Evolutionary conservation across 495 filamentous ascomycete genomes (phyloP).

Genomic region (Talaromyces wortmannii): DNA sequence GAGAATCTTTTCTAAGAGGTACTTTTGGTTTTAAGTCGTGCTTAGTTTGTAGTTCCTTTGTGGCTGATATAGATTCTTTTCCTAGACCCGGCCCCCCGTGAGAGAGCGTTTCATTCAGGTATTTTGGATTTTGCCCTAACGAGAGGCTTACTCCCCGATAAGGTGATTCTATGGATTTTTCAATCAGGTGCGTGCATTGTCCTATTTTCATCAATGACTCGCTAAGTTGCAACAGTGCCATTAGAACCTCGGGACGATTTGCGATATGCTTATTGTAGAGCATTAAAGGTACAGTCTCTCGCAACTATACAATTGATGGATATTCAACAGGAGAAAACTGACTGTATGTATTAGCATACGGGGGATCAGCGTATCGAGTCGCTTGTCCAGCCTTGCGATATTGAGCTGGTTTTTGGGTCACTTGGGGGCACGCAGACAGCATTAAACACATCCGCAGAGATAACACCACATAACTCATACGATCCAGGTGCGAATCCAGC

Average conservation of each 20-base stretch:
- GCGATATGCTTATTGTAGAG: constrained; percentile 55
- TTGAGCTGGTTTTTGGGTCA: constrained; percentile 24
- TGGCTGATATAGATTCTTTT: constrained; percentile 1
- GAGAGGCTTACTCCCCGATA: constrained; percentile 54
- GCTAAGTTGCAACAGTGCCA: constrained; percentile 32
- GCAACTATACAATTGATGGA: not conserved
- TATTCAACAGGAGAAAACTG: not conserved
- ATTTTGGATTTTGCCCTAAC: constrained; percentile 53
- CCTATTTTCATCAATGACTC: constrained; percentile 4
- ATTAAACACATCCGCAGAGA: constrained; percentile 16
- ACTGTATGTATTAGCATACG: constrained; percentile 10
- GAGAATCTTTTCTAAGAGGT: constrained; percentile 31
- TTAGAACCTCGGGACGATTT: constrained; percentile 54
- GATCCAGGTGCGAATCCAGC: constrained; percentile 10
- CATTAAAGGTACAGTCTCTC: constrained; percentile 29
- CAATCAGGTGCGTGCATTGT: constrained; percentile 41
- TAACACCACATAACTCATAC: constrained; percentile 16
- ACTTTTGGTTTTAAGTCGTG: constrained; percentile 1
- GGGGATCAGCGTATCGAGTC: constrained; percentile 13
- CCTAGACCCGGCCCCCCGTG: constrained; percentile 40
- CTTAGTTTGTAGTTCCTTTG: not conserved
- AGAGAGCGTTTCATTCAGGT: constrained; percentile 63
- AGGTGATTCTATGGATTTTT: constrained; percentile 69
- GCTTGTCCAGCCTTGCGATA: constrained; percentile 22
- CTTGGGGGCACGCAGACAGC: constrained; percentile 24